Evolutionary conservation across 2,329 filamentous ascomycete genomes (phyloP).

Genomic region (Penicillium hesseltinei): DNA sequence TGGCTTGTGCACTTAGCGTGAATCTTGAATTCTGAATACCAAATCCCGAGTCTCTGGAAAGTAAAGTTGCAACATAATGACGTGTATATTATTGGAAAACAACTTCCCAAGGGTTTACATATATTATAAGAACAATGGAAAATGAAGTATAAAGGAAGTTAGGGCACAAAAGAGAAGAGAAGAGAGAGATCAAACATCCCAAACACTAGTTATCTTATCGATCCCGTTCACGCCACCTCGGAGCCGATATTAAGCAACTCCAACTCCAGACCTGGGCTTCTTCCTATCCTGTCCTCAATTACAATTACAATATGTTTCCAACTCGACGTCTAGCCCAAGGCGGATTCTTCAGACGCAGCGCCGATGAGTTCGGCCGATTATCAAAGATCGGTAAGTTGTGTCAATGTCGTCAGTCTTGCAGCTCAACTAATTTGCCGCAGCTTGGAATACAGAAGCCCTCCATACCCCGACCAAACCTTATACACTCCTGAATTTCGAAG

Average conservation of each 20-base stretch:
- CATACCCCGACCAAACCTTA: constrained; percentile 41
- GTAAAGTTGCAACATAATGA: background rate
- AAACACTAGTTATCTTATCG: constrained; percentile 23
- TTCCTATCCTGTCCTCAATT: background rate
- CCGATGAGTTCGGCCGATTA: constrained; percentile 59
- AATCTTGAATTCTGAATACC: background rate
- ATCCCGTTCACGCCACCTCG: constrained; percentile 20
- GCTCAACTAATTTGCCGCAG: constrained; percentile 25
- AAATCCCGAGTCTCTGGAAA: background rate
- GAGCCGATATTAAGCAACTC: constrained; percentile 4
- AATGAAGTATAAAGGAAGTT: background rate
- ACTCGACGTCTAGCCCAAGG: constrained; percentile 41
- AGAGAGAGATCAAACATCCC: background rate
- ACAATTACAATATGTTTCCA: constrained; percentile 35
- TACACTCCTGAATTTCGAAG: constrained; percentile 43
- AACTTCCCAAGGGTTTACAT: background rate
- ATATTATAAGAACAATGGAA: background rate
- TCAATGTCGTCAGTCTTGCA: constrained; percentile 1
- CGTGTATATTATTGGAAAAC: background rate
- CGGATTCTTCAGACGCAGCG: constrained; percentile 58
- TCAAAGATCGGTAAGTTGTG: constrained; percentile 51
- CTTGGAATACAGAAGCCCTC: constrained; percentile 42
- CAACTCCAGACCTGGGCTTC: background rate
- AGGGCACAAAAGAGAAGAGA: background rate
- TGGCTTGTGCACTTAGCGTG: background rate